Evolutionary conservation across 2,329 filamentous ascomycete species (phyloP).

Genomic region (Talaromyces sp.): DNA sequence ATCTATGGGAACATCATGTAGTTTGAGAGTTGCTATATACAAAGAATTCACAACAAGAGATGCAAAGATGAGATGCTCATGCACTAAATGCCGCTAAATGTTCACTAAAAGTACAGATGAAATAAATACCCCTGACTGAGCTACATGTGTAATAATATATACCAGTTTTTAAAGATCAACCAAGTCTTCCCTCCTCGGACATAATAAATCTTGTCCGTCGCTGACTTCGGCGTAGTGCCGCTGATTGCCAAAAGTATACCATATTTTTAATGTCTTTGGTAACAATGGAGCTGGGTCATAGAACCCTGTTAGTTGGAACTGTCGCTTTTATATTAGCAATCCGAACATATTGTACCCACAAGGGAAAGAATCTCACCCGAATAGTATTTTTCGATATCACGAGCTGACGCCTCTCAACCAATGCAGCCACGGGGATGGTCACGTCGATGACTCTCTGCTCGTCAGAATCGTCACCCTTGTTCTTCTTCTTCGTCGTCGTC

Average conservation of each 20-base stretch:
- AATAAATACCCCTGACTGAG: neutral
- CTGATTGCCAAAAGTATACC: constrained; percentile 37
- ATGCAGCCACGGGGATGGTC: constrained; percentile 41
- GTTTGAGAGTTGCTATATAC: neutral
- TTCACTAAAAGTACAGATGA: neutral
- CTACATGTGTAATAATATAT: too few species aligned
- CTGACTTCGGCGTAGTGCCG: constrained; percentile 35
- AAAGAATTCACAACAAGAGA: neutral
- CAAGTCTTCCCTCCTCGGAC: constrained; percentile 36
- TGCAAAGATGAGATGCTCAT: neutral
- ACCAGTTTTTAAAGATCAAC: neutral
- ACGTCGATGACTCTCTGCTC: constrained; percentile 33
- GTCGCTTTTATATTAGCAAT: constrained; percentile 16
- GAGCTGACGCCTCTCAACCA: constrained; percentile 39
- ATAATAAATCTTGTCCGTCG: constrained; percentile 33
- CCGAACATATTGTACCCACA: neutral
- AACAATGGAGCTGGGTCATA: constrained; percentile 40
- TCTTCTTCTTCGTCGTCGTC: neutral
- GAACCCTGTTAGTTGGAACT: constrained; percentile 42
- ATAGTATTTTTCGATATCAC: constrained; percentile 29
- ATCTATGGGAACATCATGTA: neutral
- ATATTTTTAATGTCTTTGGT: constrained; percentile 36
- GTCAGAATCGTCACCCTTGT: constrained; percentile 11
- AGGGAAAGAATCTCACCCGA: constrained; percentile 26
- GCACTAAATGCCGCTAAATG: neutral